Base-by-base conservation (phyloP, 2,329 filamentous ascomycete species). In the Metarhizium rileyi region DNA sequence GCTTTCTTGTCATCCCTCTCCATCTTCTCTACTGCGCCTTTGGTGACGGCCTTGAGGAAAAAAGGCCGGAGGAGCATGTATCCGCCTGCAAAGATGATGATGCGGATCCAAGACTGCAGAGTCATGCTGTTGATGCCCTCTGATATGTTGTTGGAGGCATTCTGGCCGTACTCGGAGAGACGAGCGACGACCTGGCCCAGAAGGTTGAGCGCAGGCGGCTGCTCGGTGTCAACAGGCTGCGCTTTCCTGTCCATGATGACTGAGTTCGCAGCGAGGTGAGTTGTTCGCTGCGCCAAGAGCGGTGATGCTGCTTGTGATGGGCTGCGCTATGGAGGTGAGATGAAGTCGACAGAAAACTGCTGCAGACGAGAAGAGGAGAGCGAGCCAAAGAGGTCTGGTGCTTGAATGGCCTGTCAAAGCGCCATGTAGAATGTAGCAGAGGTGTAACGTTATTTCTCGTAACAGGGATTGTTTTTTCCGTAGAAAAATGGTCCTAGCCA, bases 1-100 rank as follows among this genome's bases (percentile, higher is more conserved):
- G 77, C 62, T 23, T 69, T 69, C 47, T 62, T 67, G 8, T 74
- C 72, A 54, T 78, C 75, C 59, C 82, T 74, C 58, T 83, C 81
- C 61, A 86, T 73, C 62, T 83, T 74, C 59, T 75, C 75, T 63
- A 82, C 78, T 61, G 87, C 81, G 54, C 75, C 67, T 59, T 78
- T 80, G 52, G 75, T 79, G 57, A 81, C 81, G 35, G 81, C 66
- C 61, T 84, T 84, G 60, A 90, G 74, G 47, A 90, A 66, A 63
- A 88, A 89, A 0, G 87, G 87, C 1, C 88, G 81, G 23, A 89
- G 60, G 47, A 93, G 76, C 55, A 83, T 63, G 70, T 91, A 94
- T 49, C 79, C 83, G 59, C 87, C 80, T 20, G 89, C 77, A 53
- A 89, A 77, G 56, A 81, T 75, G 56, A 88, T 67, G 51, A 93